phyloP scores from a whole-genome alignment of 192 early-diverging fungal genomes.

The Podila epicladia region DNA sequence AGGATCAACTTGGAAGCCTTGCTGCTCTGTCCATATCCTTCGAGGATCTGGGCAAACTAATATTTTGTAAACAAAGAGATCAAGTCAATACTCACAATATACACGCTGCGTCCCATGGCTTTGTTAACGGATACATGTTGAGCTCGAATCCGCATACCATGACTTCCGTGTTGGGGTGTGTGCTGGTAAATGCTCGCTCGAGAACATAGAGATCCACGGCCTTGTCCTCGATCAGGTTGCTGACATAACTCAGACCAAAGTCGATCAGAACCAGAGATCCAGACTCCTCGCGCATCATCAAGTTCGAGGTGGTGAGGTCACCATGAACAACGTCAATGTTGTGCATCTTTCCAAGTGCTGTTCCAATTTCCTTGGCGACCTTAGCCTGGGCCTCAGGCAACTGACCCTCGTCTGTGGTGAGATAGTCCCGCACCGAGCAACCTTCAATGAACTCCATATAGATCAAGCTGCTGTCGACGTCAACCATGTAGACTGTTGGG shows the following conservation, averaged over 20 bases:
- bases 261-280: constrained; percentile 85
- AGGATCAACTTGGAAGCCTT: constrained; percentile 71
- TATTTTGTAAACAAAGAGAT: not conserved
- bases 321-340: constrained; percentile 90
- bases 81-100: no score
- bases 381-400: constrained; percentile 21
- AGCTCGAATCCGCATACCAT: constrained; percentile 62
- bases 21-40: constrained; percentile 64
- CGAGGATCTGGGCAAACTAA: constrained; percentile 80
- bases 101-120: no score
- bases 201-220: constrained; percentile 99
- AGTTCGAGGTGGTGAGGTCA: constrained; percentile 96
- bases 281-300: constrained; percentile 71
- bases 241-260: constrained; percentile 94
- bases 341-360: constrained; percentile 84
- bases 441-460: constrained; percentile 94
- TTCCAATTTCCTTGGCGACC: constrained; percentile 67
- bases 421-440: constrained; percentile 76
- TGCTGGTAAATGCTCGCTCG: constrained; percentile 91
- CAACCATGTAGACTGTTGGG: constrained; percentile 85
- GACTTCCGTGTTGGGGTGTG: constrained; percentile 86
- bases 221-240: constrained; percentile 90
- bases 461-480: constrained; percentile 73
- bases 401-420: constrained; percentile 51
- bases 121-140: not conserved